Evolutionary conservation across 495 filamentous ascomycete genomes (phyloP), one percentile per base, ranked within the genome.

Genomic region (Aspergillus baeticus): DNA sequence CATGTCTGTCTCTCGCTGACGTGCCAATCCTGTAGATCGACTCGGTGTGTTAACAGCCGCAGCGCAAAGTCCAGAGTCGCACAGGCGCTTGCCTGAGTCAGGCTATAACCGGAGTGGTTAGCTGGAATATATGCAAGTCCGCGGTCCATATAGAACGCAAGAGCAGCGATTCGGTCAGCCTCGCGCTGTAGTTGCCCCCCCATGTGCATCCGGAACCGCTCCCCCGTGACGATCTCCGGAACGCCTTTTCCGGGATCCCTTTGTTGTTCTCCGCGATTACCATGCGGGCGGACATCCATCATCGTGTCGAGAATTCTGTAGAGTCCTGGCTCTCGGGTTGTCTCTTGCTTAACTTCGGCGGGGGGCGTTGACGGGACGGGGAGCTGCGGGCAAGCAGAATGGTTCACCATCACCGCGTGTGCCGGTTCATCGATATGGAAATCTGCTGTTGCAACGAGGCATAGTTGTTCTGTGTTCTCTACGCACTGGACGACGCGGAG

Each of bases 131-230:
- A 63, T 17, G 60, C 55, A 14, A 63, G 55, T 20, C 55, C 59
- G 8, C 47, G 23, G 31, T 63, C 60, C 55, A 63, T 63, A 20
- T 55, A 59, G 35, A 63, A 63, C 21, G 60, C 60, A 51, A 63
- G 60, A 14, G 60, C 60, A 18, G 60, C 35, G 23, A 63, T 51
- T 23, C 42, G 44, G 18, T 63, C 55, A 14, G 60, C 60, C 34
- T 63, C 50, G 26, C 42, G 51, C 8, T 39, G 6, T 21, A 63
- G 51, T 10, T 35, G 10, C 3, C 31, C 51, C n/a, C n/a, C n/a
- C n/a, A n/a, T n/a, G 8, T 43, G 43, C 0, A 58, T 33, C 6
- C 55, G 60, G 37, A 62, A 58, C 36, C 55, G 21, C 45, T 62
- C 60, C 2, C 35, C 50, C n/a, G 36, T 23, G 50, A 53, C 13